Base-by-base conservation (phyloP, 2,329 filamentous ascomycete species). In the Chalaropsis thielavioides region DNA sequence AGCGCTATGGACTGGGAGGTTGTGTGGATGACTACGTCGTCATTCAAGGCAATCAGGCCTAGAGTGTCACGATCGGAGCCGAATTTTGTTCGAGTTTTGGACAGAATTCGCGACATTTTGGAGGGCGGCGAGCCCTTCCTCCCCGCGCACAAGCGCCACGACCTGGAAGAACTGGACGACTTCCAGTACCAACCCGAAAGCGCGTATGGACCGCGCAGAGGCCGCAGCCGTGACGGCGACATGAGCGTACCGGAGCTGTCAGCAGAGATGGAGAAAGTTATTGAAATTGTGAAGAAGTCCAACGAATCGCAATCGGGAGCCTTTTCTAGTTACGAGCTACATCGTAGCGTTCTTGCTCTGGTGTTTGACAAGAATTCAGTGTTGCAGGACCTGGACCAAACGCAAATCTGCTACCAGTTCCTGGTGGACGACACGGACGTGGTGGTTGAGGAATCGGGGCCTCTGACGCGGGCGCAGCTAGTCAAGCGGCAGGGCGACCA, bases 1-100 rank as follows among this genome's bases (percentile, higher is more conserved):
- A 6, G n/a, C 13, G 49, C 63, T 7, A 66, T 66, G 64, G 64
- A 66, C 46, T 66, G 64, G 64, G 64, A 66, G 38, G 49, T 66
- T 40, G 46, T 63, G 24, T 66, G 61, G 64, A 61, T 63, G 13
- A 63, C 61, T 3, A 66, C 61, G 2, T 59, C 64, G 17, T 66
- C 64, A 22, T 66, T 66, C 43, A 66, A 66, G 35, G 38, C 43
- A n/a, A 63, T 66, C 24, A 54, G 64, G 17, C 64, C 64, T 10
- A 19, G 38, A 7, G 43, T 66, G 22, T 60, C 64, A 0, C 19
- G 38, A 15, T 35, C 58, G 15, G 61, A 66, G 15, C 41, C 61
- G 2, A 63, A 43, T 10, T 63, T 66, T 19, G 62, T 54, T 3
- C 31, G 15, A 17, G 59, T 58, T 43, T 44, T 66, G 24, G 64